Evolutionary conservation across 2,329 filamentous ascomycete genomes (phyloP).

Genomic region (Penicillium sp.): DNA sequence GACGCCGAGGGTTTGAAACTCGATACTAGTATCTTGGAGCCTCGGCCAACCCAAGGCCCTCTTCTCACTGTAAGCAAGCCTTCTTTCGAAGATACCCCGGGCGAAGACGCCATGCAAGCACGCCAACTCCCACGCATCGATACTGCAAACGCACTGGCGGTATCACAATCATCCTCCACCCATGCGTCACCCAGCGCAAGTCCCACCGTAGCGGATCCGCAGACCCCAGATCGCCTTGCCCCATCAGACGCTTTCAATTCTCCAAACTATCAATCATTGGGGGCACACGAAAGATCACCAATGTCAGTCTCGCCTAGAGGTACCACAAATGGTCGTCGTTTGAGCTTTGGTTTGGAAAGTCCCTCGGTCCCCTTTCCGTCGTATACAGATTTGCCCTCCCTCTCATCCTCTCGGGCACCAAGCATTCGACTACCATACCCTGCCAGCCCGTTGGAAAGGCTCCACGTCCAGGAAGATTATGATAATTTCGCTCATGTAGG

Average conservation of each 20-base stretch:
- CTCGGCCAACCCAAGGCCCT: slow-evolving; percentile 25
- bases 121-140: slow-evolving; percentile 25
- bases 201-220: slow-evolving; percentile 28
- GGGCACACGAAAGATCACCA: slow-evolving; percentile 25
- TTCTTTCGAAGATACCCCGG: slow-evolving; percentile 28
- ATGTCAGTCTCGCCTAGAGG: slow-evolving; percentile 34
- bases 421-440: slow-evolving; percentile 57
- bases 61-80: slow-evolving; percentile 45
- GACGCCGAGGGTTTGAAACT: slow-evolving; percentile 53
- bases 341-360: slow-evolving; percentile 26
- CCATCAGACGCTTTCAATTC: slow-evolving; percentile 43
- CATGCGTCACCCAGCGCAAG: slow-evolving; percentile 36
- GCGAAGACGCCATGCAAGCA: slow-evolving; percentile 13
- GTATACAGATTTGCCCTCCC: slow-evolving; percentile 61
- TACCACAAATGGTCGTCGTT: slow-evolving; percentile 15
- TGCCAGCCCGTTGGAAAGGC: slow-evolving; percentile 37
- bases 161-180: slow-evolving; percentile 38
- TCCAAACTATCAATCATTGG: slow-evolving; percentile 36
- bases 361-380: slow-evolving; percentile 67
- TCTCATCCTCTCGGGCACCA: slow-evolving; percentile 50
- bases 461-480: slow-evolving; percentile 34
- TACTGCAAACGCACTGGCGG: slow-evolving; percentile 26
- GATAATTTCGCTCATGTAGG: slow-evolving; percentile 43
- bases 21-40: slow-evolving; percentile 40
- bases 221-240: slow-evolving; percentile 46